A percentile compares a stretch with the other conserved stretches of the same genome.
Evolutionary conservation across 805 yeast species (phyloP).

Genomic region (Isabelozyma pseudorhagii): DNA sequence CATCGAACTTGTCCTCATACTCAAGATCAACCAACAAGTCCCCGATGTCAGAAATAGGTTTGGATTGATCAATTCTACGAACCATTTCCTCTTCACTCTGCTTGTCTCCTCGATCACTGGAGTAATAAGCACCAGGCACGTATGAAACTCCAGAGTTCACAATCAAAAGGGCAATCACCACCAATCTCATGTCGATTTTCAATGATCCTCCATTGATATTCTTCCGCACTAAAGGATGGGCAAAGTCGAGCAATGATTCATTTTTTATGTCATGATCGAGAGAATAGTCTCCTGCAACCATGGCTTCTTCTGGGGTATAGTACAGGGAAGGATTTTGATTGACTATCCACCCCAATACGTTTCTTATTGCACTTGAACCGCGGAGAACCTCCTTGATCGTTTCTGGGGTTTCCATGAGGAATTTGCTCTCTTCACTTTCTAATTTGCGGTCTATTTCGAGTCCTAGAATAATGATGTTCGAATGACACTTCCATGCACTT

Average conservation of each 20-base stretch:
- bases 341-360: constrained; percentile 57
- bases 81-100: constrained; percentile 7
- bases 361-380: constrained; percentile 63
- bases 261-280: constrained; percentile 53
- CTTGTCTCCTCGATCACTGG: neutral
- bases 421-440: constrained; percentile 14
- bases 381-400: constrained; percentile 28
- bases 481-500: constrained; percentile 64
- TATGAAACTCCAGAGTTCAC: constrained; percentile 20
- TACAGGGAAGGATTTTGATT: constrained; percentile 39
- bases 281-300: constrained; percentile 1
- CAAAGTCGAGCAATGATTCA: constrained; percentile 55
- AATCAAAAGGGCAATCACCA: constrained; percentile 50
- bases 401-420: constrained; percentile 24
- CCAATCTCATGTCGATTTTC: constrained; percentile 54
- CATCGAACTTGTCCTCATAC: constrained; percentile 64
- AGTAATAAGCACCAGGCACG: constrained; percentile 5
- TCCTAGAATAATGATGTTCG: constrained; percentile 56
- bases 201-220: constrained; percentile 56
- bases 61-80: constrained; percentile 16
- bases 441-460: constrained; percentile 47
- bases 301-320: neutral
- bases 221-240: constrained; percentile 66
- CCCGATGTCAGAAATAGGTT: constrained; percentile 40
- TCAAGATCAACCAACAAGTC: constrained; percentile 55